These are phyloP conservation scores for Mucor mucedo DNA, from an alignment of 371 early-diverging fungal species.

Conservation along the genomic window DNA sequence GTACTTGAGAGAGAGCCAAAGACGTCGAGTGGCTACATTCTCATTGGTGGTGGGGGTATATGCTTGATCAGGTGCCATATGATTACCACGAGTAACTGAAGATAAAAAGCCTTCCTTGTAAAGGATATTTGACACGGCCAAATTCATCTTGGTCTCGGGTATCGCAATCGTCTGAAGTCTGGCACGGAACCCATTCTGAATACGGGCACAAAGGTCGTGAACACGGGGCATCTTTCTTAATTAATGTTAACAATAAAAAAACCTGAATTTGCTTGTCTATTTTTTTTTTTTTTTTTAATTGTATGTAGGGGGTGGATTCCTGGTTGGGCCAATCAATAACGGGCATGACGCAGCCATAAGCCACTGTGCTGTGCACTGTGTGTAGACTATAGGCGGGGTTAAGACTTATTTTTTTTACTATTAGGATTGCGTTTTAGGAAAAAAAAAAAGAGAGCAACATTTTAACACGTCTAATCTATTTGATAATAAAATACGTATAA, in stretches of 20 bases:
- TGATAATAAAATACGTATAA: too few species aligned
- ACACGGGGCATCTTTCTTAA: constrained; percentile 72
- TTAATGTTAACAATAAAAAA: constrained; percentile 8
- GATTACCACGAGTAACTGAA: constrained; percentile 80
- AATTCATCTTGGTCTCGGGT: constrained; percentile 90
- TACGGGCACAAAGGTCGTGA: constrained; percentile 90
- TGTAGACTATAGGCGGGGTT: too few species aligned
- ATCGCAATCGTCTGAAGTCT: constrained; percentile 83
- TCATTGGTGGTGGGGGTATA: constrained; percentile 81
- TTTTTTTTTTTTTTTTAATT: too few species aligned
- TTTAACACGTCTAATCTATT: background rate
- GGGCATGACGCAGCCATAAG: constrained; percentile 20
- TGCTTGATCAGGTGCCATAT: constrained; percentile 68
- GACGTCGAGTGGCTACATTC: constrained; percentile 85
- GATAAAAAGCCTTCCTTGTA: constrained; percentile 93
- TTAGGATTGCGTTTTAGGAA: background rate
- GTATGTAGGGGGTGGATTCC: constrained; percentile 9
- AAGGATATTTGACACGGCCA: constrained; percentile 83
- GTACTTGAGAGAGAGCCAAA: constrained; percentile 96
- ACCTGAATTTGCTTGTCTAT: background rate
- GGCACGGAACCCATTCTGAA: constrained; percentile 90
- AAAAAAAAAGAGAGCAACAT: background rate
- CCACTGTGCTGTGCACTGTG: constrained; percentile 9
- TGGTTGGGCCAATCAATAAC: constrained; percentile 6
- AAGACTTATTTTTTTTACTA: constrained; percentile 7